These are phyloP conservation scores for Leishmania tropica DNA, from an alignment of 208 protist genomes.

Conservation along the genomic window DNA sequence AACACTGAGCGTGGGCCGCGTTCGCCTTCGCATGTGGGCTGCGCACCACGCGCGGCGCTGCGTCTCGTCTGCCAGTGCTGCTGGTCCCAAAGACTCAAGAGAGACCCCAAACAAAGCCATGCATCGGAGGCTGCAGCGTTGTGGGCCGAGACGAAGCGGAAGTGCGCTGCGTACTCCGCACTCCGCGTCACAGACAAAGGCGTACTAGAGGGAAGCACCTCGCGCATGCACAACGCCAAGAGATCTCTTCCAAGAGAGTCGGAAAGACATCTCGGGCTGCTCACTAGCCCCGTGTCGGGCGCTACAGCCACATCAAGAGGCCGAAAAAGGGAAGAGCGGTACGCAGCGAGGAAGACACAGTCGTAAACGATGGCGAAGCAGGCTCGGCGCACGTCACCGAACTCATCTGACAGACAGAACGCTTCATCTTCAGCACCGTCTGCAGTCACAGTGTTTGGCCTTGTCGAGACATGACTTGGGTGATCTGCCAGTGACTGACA, in stretches of 20 bases:
- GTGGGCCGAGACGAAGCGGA: conserved; percentile 7
- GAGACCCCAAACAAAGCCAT: conserved; percentile 26
- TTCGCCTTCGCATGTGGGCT: not conserved
- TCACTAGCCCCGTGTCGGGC: not conserved
- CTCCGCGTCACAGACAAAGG: too few relatives aligned
- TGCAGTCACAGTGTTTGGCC: not conserved
- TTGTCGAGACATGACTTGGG: conserved; percentile 3
- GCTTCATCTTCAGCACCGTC: conserved; percentile 5
- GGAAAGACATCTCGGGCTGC: conserved; percentile 3
- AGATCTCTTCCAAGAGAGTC: conserved; percentile 15
- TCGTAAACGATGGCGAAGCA: conserved; percentile 52
- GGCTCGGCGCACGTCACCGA: conserved; percentile 45
- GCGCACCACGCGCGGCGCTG: not conserved
- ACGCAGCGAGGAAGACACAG: conserved; percentile 25
- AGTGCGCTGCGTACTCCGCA: not conserved
- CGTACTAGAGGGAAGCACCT: conserved; percentile 5
- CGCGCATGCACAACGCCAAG: conserved; percentile 20
- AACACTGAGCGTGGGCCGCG: conserved; percentile 6
- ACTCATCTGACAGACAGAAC: not conserved
- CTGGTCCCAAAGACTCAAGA: conserved; percentile 31
- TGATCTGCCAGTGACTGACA: conserved; percentile 23
- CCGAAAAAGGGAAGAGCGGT: conserved; percentile 24
- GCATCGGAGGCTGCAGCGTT: conserved; percentile 31
- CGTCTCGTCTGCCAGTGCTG: conserved; percentile 10
- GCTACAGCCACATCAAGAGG: not conserved